A percentile compares a stretch with the other conserved stretches of the same genome.
phyloP scores from a whole-genome alignment of 495 filamentous ascomycete genomes.

The Penicillium lagena region DNA sequence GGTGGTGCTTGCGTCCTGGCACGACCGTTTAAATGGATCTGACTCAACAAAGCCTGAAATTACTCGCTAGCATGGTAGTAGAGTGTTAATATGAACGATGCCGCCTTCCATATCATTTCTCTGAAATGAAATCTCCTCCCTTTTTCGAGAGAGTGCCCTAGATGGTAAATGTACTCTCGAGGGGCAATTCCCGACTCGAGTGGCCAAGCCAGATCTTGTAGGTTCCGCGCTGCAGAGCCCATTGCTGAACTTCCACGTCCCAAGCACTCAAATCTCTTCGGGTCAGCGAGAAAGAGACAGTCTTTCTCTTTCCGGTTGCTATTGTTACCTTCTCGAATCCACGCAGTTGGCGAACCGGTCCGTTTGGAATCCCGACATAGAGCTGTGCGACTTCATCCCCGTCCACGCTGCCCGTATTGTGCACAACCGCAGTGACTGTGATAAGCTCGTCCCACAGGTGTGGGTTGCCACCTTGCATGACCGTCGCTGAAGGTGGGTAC shows the following conservation, averaged over 20 bases:
- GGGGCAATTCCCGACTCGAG: no score
- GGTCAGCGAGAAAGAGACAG: conserved; percentile 45
- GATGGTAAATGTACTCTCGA: no score
- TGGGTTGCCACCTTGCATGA: conserved; percentile 40
- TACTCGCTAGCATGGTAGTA: no score
- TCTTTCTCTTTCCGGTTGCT: conserved; percentile 38
- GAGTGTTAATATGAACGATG: no score
- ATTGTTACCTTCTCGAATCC: conserved; percentile 43
- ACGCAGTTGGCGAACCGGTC: conserved; percentile 28
- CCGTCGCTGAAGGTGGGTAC: conserved; percentile 15
- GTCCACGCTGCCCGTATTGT: conserved; percentile 45
- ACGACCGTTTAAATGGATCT: no score
- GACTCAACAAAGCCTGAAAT: no score
- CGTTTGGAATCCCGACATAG: conserved; percentile 51
- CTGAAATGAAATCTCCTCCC: no score
- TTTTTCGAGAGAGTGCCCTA: no score
- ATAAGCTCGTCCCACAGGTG: conserved; percentile 51
- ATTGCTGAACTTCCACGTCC: conserved; percentile 52
- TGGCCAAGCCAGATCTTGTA: conserved; percentile 14
- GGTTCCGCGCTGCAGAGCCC: conserved; percentile 16
- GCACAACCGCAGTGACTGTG: conserved; percentile 39
- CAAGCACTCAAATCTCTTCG: conserved; percentile 57
- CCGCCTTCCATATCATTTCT: no score
- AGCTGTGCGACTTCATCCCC: conserved; percentile 55
- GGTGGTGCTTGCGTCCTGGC: conserved; percentile 28